Conservation (phyloP, 352 stramenopile species). For the Phytopythium ostracodes region DNA sequence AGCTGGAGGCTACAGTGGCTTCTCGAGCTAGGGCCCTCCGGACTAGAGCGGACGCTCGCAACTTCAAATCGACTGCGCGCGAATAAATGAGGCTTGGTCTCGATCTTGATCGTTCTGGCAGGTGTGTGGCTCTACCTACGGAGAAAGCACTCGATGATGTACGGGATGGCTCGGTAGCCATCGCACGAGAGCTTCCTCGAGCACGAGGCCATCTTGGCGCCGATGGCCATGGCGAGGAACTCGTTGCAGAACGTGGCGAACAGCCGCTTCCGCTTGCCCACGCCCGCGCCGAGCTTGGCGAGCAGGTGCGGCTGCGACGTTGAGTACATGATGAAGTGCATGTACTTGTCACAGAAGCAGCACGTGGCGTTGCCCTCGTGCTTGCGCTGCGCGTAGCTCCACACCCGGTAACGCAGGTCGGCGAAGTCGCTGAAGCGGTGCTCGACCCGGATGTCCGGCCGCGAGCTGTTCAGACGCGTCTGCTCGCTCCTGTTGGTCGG, state of each 20-base stretch:
- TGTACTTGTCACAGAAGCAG: slow-evolving; percentile 45
- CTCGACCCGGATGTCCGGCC: slow-evolving; percentile 44
- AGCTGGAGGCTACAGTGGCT: no score
- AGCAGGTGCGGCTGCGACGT: slow-evolving; percentile 46
- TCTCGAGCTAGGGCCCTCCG: no score
- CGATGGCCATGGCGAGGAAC: slow-evolving; percentile 38
- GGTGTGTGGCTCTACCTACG: slow-evolving; percentile 9
- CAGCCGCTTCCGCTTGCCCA: slow-evolving; percentile 34
- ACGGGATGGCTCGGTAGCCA: slow-evolving; percentile 35
- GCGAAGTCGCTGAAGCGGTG: slow-evolving; percentile 51
- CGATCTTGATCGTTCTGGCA: not conserved
- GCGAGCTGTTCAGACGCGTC: slow-evolving; percentile 10
- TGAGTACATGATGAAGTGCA: slow-evolving; percentile 47
- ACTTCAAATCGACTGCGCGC: slow-evolving; percentile 30
- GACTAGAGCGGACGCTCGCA: slow-evolving; percentile 11
- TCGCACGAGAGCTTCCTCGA: slow-evolving; percentile 26
- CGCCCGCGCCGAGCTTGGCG: slow-evolving; percentile 33
- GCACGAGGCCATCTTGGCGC: slow-evolving; percentile 22
- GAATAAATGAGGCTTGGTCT: slow-evolving; percentile 5
- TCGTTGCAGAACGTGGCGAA: slow-evolving; percentile 45
- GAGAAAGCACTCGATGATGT: slow-evolving; percentile 43
- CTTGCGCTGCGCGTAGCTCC: slow-evolving; percentile 38
- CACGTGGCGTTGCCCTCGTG: slow-evolving; percentile 24
- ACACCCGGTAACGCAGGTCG: slow-evolving; percentile 45
- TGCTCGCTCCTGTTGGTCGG: slow-evolving; percentile 42